Evolutionary conservation across 2,329 filamentous ascomycete species (phyloP), one percentile per base, ranked within the genome.

Genomic region (Pleomassaria siparia): DNA sequence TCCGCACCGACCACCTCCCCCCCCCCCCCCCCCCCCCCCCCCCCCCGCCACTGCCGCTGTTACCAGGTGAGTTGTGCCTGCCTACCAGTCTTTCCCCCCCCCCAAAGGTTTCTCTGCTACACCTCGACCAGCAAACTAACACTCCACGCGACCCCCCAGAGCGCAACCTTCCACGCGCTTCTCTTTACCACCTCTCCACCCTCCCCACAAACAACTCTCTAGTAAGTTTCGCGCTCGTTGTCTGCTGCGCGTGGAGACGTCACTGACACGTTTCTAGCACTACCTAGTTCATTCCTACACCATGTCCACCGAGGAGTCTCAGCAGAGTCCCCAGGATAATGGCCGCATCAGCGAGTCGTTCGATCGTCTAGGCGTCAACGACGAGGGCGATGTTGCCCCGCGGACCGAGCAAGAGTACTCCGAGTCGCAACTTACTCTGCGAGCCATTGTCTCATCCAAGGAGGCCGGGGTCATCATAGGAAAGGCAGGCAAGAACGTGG

Each of bases 391-490:
- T 62, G 82, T 83, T 53, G 82, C 83, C 51, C 92, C 90, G 64
- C 94, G 92, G 78, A 95, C 92, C 49, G 94, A 99, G 63, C 91
- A 97, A 71, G 94, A 99, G 74, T 99, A 99, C 70, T 91, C 90
- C 43, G 84, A 91, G 71, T 85, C 91, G 43, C 89, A 95, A 74
- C 81, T 99, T 65, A 99, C 94, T 53, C 84, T 99, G 55, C 89
- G 94, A 71, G 94, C 94, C 62, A 96, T 99, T 70, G 94, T 99
- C 59, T 96, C 94, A 26, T 96, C 94, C 72, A 97, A 97, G 78
- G 94, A 99, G 76, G 94, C 94, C 50, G 94, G 94, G 68, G 91
- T 99, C 64, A 97, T 99, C 74, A 99, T 99, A 73, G 94, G 94
- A 74, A 99, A 99, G 78, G 91, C 87, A 48, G 94, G 94, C 69